Evolutionary conservation across 208 protist species (phyloP).

Genomic region (Kentomonas sorsogonicus): DNA sequence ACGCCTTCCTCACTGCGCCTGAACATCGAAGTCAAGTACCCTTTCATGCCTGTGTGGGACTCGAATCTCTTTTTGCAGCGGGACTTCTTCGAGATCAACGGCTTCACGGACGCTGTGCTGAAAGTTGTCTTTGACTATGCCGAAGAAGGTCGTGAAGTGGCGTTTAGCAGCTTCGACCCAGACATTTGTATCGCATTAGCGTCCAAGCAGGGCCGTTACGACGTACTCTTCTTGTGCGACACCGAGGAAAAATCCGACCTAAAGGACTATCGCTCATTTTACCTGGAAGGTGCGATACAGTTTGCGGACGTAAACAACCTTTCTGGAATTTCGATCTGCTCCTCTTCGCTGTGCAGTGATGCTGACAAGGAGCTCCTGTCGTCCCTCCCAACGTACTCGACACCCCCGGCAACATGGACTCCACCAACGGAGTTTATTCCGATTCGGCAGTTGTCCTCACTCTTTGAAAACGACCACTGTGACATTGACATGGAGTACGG

Average conservation of each 20-base stretch:
- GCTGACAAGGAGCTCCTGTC: constrained; percentile 7
- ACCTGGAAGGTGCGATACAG: constrained; percentile 63
- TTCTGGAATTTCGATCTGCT: constrained; percentile 67
- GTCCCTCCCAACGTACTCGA: not conserved
- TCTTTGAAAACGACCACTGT: too few relatives aligned
- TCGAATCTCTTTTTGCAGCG: constrained; percentile 67
- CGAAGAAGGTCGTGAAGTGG: constrained; percentile 44
- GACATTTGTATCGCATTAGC: constrained; percentile 65
- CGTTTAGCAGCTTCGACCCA: constrained; percentile 81
- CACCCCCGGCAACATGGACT: not conserved
- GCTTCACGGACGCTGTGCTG: constrained; percentile 67
- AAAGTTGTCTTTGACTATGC: constrained; percentile 55
- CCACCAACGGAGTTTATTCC: not conserved
- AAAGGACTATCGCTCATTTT: constrained; percentile 79
- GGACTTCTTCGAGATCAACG: constrained; percentile 77
- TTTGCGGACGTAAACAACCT: constrained; percentile 60
- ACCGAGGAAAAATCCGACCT: constrained; percentile 59
- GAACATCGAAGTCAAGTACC: constrained; percentile 81
- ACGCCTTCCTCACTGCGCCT: constrained; percentile 51
- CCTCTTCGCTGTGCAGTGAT: constrained; percentile 29
- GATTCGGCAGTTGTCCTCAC: too few relatives aligned
- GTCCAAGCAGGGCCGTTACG: constrained; percentile 73
- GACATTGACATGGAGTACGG: constrained; percentile 21
- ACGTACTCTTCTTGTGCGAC: constrained; percentile 74
- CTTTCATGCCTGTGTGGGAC: constrained; percentile 62